Evolutionary conservation across 2,329 filamentous ascomycete genomes (phyloP), one percentile per base, ranked within the genome.

Genomic region (Cordyceps javanica): DNA sequence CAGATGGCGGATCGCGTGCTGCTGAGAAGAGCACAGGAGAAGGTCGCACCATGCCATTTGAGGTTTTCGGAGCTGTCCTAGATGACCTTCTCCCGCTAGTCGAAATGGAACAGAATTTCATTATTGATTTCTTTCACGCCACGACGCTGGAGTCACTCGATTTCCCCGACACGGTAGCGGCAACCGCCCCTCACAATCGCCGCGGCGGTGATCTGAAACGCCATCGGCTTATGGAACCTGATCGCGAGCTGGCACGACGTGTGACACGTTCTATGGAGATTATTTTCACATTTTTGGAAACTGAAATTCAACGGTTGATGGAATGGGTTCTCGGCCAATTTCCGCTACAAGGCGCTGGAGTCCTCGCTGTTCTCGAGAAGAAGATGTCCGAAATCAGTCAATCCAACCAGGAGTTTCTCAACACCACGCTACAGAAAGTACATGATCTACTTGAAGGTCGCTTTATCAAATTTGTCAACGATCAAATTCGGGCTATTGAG

Each of bases 51-150:
- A 80, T 89, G 63, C 85, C 90, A 0, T 93, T 86, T 64, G 91
- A 96, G 71, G 85, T 90, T 3, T 96, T 97, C 71, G 80, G 84
- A 0, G 86, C 86, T 38, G 85, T 90, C 13, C 74, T 97, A 60
- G 88, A 94, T 58, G 91, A 97, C 66, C 83, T 94, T 62, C 75
- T 92, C 45, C 90, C 88, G 6, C 80, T 96, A 57, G 86, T 97
- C 59, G 87, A 91, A 64, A 92, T 93, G 70, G 94, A 99, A 73
- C 93, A 99, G 70, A 97, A 97, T 69, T 99, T 97, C 68, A 79
- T 97, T 50, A 86, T 96, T n/a, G 91, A 96, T 64, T 94, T 97
- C 71, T 97, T 97, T 80, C 93, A 97, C 65, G 85, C 94, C 26
- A 90, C 88, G n/a, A 95, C 91, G 2, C 78, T 93, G 28, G 87